Percentiles rank a stretch among this genome's conserved stretches.
Evolutionary conservation across 31 red algal genomes (phyloP).

Genomic region (Porphyra umbilicalis): DNA sequence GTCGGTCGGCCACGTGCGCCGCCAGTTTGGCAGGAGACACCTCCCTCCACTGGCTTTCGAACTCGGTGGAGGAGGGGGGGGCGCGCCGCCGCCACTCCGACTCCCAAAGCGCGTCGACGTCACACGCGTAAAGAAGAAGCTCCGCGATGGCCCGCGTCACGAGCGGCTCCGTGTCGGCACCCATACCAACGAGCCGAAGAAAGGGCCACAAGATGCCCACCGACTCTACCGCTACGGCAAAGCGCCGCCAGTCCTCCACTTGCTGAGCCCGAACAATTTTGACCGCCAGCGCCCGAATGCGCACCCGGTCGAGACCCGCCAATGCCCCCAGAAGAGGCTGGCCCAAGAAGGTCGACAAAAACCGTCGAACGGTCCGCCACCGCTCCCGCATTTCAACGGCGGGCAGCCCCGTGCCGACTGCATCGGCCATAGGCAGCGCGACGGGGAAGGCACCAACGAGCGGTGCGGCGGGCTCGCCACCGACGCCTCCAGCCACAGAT

Average conservation of each 20-base stretch:
- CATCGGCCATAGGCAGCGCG: too few relatives aligned
- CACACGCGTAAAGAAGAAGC: not conserved
- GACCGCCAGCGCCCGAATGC: not conserved
- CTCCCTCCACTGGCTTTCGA: not conserved
- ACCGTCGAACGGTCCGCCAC: not conserved
- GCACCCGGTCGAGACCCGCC: not conserved
- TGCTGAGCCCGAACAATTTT: not conserved
- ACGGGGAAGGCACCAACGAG: too few relatives aligned
- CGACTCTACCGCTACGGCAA: not conserved
- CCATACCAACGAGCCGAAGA: not conserved
- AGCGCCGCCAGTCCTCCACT: not conserved
- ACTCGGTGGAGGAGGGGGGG: not conserved
- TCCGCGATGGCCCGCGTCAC: not conserved
- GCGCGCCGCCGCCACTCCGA: not conserved
- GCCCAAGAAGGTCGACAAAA: not conserved
- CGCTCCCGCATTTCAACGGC: too few relatives aligned
- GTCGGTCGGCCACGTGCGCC: too few relatives aligned
- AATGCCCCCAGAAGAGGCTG: not conserved
- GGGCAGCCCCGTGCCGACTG: too few relatives aligned
- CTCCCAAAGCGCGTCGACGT: not conserved
- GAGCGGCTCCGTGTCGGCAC: too few relatives aligned
- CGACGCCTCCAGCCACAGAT: too few relatives aligned
- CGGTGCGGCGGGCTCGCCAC: too few relatives aligned
- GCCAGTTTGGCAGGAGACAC: not conserved
- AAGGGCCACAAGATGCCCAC: not conserved